Base-by-base conservation (phyloP, 257 asterid genomes). In the Solanum sejunctum region DNA sequence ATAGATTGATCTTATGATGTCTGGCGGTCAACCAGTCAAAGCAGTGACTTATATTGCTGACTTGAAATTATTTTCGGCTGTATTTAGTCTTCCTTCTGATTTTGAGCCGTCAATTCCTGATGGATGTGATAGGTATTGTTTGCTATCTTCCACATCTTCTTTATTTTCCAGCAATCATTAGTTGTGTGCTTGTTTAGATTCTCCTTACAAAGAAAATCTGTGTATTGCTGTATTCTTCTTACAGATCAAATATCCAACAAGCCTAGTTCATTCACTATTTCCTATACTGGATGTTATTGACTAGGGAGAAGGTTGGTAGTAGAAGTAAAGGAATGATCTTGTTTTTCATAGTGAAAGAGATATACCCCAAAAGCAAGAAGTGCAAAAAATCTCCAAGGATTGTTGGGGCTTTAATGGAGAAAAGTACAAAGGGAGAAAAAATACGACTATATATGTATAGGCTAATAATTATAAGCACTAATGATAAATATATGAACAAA, bases 1-100 rank as follows among this genome's bases (percentile, higher is more conserved):
- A 80, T 91, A 95, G 99, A 86, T 94, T 90, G 98, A 95, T 90
- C 98, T 95, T 85, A 96, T 96, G 99, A 87, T 96, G 71, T 89
- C 98, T 82, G 99, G 98, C 80, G 90, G 90, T 71, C 89, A 92
- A 80, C 98, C 99, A n/a, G 92, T 91, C 82, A 86, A 57, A 70
- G 98, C 99, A 58, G 91, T 95, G 89, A 41, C 88, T 45, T 92
- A 94, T 84, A 80, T 97, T 67, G 90, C 96, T 67, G 97, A 95
- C 84, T 85, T 97, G 92, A 95, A 93, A 87, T 90, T 95, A 80
- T 97, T 95, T 87, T 85, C 92, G 86, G 91, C 93, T 63, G 97
- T 97, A 17, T 94, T 95, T 82, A 88, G 88, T 86, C 95, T 95
- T 91, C 99, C 98, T 54, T 71, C 51, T 63, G 88, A 79, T 15